Base-by-base conservation (phyloP, 345 rosid species). In the Pugionium cornutum region DNA sequence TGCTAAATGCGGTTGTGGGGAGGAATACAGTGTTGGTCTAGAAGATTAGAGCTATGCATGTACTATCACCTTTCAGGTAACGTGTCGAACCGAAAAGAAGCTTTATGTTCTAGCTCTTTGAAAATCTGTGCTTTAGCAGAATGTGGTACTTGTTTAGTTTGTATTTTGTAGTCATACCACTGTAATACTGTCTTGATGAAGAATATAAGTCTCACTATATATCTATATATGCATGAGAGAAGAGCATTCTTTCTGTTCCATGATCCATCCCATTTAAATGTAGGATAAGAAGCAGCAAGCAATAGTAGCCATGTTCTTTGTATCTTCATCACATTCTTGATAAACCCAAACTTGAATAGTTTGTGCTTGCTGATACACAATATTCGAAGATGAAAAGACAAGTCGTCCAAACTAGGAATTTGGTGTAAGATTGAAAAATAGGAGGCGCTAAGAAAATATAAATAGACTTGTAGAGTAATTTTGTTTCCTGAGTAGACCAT, bases 1-100 rank as follows among this genome's bases (percentile, higher is more conserved):
- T 53, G 60, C 83, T 53, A 82, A 81, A 72, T 87, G 90, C 56
- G 59, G 53, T 7, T 86, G 92, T 59, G 89, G 86, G 66, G 57
- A 74, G 58, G 84, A 81, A 66, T 87, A 80, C 84, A 74, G 37
- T 73, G 82, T 85, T 59, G 35, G 77, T 53, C 39, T 60, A 26
- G 5, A n/a, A 26, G 5, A 1, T 37, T 73, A 66, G 72, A 35
- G 48, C 37, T 4, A 25, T 10, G 3, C 36, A 4, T 26, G 5
- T 51, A 49, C 58, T 25, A 33, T 60, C 39, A 44, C 32, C 53
- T 40, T 56, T 40, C 53, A 56, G 60, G 71, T 52, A 41, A 37
- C 18, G 44, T 34, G 51, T 41, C 32, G 49, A 62, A 72, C 49
- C 71, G 33, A 43, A 42, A 58, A 4, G 47, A 49, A 57, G 44